Evolutionary conservation across 345 rosid species (phyloP).

Genomic region (thale cress (Arabidopsis thaliana)): TAIR10.1 NC_003071.7:18409501-18410000

Average conservation of each 20-base stretch:
- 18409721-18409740: conserved; percentile 75
- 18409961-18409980: neutral
- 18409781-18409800: conserved; percentile 50
- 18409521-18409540: conserved; percentile 50
- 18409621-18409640: conserved; percentile 76
- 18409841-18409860: conserved; percentile 38
- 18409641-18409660: conserved; percentile 55
- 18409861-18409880: conserved; percentile 44
- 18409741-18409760: conserved; percentile 89
- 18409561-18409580: conserved; percentile 41
- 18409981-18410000: conserved; percentile 23
- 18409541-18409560: conserved; percentile 42
- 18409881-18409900: conserved; percentile 31
- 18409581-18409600: conserved; percentile 75
- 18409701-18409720: conserved; percentile 74
- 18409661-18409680: conserved; percentile 59
- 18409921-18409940: neutral
- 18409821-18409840: conserved; percentile 29
- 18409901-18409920: neutral
- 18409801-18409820: conserved; percentile 45
- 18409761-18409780: conserved; percentile 73
- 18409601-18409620: conserved; percentile 90
- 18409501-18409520: conserved; percentile 50
- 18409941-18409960: neutral
- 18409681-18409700: conserved; percentile 56